Conservation (phyloP, 148 eudicot genomes). For the Fagopyrum homotropicum region DNA sequence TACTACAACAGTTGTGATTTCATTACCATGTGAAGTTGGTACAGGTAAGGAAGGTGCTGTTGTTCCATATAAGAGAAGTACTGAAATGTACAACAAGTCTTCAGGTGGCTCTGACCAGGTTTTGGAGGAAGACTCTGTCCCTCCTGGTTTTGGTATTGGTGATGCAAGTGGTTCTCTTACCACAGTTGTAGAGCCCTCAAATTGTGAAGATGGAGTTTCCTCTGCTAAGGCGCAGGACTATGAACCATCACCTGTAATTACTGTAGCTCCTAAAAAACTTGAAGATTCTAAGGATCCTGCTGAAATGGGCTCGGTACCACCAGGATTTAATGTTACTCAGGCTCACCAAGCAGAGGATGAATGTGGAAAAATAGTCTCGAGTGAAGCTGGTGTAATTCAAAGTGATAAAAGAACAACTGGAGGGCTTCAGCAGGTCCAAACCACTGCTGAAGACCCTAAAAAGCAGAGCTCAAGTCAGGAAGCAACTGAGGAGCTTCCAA, state of each 20-base stretch:
- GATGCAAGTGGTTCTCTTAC: neutral
- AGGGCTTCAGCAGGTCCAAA: neutral
- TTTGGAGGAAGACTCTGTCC: conserved; percentile 12
- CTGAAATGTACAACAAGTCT: neutral
- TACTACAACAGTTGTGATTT: conserved; percentile 13
- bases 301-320: conserved; percentile 17
- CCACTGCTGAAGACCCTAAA: neutral
- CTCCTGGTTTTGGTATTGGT: conserved; percentile 13
- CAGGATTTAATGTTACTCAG: conserved; percentile 21
- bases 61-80: neutral
- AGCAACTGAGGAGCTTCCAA: conserved; percentile 9
- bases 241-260: neutral
- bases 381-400: conserved; percentile 3
- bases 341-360: conserved; percentile 11
- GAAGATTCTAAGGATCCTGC: conserved; percentile 10
- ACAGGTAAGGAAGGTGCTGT: neutral
- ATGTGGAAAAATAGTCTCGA: neutral
- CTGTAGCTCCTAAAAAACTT: conserved; percentile 2
- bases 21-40: conserved; percentile 14
- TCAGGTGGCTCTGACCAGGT: neutral
- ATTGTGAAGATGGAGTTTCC: neutral
- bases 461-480: neutral
- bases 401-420: neutral
- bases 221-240: neutral
- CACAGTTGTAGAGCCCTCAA: neutral